These are phyloP conservation scores for Pyrenochaeta sp. DNA, from an alignment of 2,329 filamentous ascomycete genomes.

Conservation along the genomic window DNA sequence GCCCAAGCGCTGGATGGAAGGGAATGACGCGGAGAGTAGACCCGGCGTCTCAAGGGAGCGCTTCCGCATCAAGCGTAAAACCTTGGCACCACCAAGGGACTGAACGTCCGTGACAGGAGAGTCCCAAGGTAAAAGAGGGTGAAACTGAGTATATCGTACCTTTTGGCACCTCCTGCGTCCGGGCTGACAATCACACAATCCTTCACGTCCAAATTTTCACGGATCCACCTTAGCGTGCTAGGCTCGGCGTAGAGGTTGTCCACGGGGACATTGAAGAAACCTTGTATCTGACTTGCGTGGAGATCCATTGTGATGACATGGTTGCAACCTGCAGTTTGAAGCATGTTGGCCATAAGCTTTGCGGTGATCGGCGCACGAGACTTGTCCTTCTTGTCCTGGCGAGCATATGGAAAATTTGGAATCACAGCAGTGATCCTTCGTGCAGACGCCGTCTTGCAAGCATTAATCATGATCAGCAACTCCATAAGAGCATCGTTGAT, in stretches of 20 bases:
- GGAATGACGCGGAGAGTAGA: slow-evolving; percentile 2
- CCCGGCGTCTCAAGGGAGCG: slow-evolving; percentile 2
- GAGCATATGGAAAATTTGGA: slow-evolving; percentile 94
- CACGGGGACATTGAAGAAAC: slow-evolving; percentile 88
- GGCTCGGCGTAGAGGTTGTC: slow-evolving; percentile 93
- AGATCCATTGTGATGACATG: slow-evolving; percentile 97
- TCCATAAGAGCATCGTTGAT: slow-evolving; percentile 99
- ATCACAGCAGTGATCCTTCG: slow-evolving; percentile 94
- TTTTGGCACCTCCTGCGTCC: slow-evolving; percentile 93
- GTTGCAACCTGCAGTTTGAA: slow-evolving; percentile 92
- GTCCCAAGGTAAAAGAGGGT: neutral
- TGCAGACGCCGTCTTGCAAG: slow-evolving; percentile 85
- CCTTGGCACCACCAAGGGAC: slow-evolving; percentile 1
- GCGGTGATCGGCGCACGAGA: slow-evolving; percentile 95
- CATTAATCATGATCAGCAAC: slow-evolving; percentile 97
- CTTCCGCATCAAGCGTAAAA: neutral
- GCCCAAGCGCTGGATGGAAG: slow-evolving; percentile 7
- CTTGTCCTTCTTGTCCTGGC: slow-evolving; percentile 98
- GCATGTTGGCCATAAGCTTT: slow-evolving; percentile 96
- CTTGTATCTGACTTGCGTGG: slow-evolving; percentile 92
- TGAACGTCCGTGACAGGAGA: neutral
- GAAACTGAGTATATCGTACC: slow-evolving; percentile 55
- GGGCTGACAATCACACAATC: slow-evolving; percentile 95
- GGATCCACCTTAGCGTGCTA: slow-evolving; percentile 89
- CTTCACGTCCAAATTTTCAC: slow-evolving; percentile 80